Conservation (phyloP, 495 filamentous ascomycete species). For the Daldinia grandis region DNA sequence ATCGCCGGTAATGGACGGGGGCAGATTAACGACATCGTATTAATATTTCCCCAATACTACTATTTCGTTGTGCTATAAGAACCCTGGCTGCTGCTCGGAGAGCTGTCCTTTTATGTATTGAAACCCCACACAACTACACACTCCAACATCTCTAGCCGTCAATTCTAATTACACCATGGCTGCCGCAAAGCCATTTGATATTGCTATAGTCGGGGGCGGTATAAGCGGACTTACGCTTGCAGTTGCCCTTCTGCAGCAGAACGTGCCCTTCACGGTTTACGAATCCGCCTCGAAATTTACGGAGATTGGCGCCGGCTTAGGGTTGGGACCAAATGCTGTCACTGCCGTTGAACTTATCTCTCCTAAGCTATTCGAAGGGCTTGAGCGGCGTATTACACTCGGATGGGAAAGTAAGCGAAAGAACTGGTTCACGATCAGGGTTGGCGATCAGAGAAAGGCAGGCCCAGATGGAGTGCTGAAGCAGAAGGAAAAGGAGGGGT, state of each 20-base stretch:
- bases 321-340: constrained; percentile 66
- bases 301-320: constrained; percentile 70
- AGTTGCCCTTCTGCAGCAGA: constrained; percentile 50
- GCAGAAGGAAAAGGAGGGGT: constrained; percentile 31
- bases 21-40: not conserved
- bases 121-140: not conserved
- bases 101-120: not conserved
- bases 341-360: constrained; percentile 64
- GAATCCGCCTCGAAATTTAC: constrained; percentile 59
- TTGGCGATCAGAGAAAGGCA: constrained; percentile 39
- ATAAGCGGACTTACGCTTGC: constrained; percentile 64
- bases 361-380: constrained; percentile 53
- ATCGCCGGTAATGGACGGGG: not conserved
- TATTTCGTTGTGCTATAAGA: not conserved
- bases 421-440: constrained; percentile 38
- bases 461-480: constrained; percentile 30
- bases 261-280: constrained; percentile 61
- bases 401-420: constrained; percentile 14
- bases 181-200: constrained; percentile 41
- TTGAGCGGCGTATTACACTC: constrained; percentile 47
- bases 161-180: constrained; percentile 6
- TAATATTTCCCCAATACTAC: not conserved
- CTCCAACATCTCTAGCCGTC: not conserved
- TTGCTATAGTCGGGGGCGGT: constrained; percentile 65
- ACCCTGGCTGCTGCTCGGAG: not conserved